Conservation (phyloP, 257 asterid species). For the Scutellaria galericulata region DNA sequence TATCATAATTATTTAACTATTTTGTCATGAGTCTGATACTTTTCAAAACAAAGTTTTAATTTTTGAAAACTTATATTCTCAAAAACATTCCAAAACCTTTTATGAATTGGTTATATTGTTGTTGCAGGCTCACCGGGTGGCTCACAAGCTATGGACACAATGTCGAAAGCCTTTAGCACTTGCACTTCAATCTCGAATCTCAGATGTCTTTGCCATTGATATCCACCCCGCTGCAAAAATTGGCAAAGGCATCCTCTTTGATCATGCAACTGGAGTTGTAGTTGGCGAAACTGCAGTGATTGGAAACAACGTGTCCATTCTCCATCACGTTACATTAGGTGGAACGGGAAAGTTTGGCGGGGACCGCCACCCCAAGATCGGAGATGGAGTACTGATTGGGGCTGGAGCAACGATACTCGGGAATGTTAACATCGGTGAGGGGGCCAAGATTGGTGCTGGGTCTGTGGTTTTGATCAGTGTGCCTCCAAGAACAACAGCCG, state of each 20-base stretch:
- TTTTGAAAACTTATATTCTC: neutral
- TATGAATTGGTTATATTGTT: neutral
- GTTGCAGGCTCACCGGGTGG: slow-evolving; percentile 66
- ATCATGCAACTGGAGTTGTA: slow-evolving; percentile 81
- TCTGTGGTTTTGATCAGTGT: slow-evolving; percentile 68
- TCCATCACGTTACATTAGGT: slow-evolving; percentile 77
- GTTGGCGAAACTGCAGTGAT: slow-evolving; percentile 81
- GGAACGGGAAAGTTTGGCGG: slow-evolving; percentile 68
- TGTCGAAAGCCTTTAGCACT: slow-evolving; percentile 63
- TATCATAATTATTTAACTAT: neutral
- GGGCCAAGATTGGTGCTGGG: slow-evolving; percentile 83
- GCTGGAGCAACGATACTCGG: slow-evolving; percentile 75
- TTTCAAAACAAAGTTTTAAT: neutral
- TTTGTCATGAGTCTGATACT: slow-evolving; percentile 6
- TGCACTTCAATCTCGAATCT: slow-evolving; percentile 69
- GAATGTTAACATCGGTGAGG: slow-evolving; percentile 68
- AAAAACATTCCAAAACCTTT: neutral
- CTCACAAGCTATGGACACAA: slow-evolving; percentile 77
- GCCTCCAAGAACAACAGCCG: slow-evolving; percentile 76
- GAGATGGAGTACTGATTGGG: slow-evolving; percentile 78
- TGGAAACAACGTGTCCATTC: slow-evolving; percentile 75
- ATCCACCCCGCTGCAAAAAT: slow-evolving; percentile 75
- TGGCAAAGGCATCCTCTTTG: slow-evolving; percentile 72
- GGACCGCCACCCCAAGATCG: slow-evolving; percentile 77
- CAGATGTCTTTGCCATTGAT: slow-evolving; percentile 74